Base-by-base conservation (phyloP, 768 basidiomycete genomes). In the Psilocybe sp. region DNA sequence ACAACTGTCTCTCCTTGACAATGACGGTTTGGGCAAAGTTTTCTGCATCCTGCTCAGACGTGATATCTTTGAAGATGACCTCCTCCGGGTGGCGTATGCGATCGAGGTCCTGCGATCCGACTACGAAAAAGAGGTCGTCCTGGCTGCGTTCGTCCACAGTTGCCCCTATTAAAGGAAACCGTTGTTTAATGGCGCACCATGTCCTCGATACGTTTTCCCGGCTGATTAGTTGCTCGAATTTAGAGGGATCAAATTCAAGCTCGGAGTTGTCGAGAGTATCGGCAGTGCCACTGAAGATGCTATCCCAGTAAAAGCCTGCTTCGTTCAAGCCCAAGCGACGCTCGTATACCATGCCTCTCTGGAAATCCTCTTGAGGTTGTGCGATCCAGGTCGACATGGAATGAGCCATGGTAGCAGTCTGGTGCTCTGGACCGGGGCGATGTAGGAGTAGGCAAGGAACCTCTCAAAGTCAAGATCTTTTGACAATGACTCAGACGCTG, bases 81-180 rank as follows among this genome's bases (percentile, higher is more conserved):
- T 84, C 79, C 7, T 48, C 66, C 1, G 71, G 66, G 15, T 54
- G 58, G 20, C 59, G 56, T n/a, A 28, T 28, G 23, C 48, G 44
- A 11, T 45, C 38, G 32, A 82, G 54, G 5, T 64, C 66, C 1
- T 66, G 60, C 57, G 75, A 70, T 18, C 55, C 61, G 39, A 84
- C 69, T 16, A 72, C 58, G 50, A 83, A 81, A 33, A 61, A 63
- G n/a, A 72, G 55, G 18, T 57, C 54, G 16, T 54, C 55, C 10
- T 61, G 54, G 16, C 64, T 54, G 5, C 65, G 58, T 40, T 67
- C 64, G 40, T 68, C 64, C n/a, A 81, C 54, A 4, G 49, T 62
- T 5, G 75, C 70, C 3, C 70, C 77, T 11, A 78, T 73, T 3
- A 84, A 66, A 2, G 82, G 82, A 51, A 68, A 80, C 32, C 66